Conservation (phyloP, 495 filamentous ascomycete species). For the Parathielavia hyrcaniae region DNA sequence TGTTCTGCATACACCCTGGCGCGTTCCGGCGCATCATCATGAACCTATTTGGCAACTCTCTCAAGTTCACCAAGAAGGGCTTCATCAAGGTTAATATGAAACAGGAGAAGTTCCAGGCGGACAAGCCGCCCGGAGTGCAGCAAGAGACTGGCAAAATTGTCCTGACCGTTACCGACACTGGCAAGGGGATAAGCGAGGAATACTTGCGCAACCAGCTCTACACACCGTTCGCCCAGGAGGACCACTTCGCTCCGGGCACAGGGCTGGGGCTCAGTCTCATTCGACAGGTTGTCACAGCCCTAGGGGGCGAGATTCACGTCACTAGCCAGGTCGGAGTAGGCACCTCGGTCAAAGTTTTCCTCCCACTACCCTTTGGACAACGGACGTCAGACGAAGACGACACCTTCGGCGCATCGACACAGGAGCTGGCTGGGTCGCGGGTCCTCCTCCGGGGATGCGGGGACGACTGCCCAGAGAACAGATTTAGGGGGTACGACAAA, state of each 20-base stretch:
- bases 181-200: constrained; percentile 60
- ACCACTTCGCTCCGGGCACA: constrained; percentile 56
- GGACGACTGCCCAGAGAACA: too few relatives aligned
- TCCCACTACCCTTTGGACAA: constrained; percentile 34
- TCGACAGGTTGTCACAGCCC: constrained; percentile 52
- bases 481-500: too few relatives aligned
- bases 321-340: constrained; percentile 51
- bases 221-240: constrained; percentile 65
- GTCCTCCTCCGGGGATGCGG: too few relatives aligned
- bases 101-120: constrained; percentile 33
- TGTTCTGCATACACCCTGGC: constrained; percentile 63
- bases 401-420: constrained; percentile 32
- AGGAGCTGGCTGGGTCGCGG: background rate
- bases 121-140: constrained; percentile 22
- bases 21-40: constrained; percentile 68
- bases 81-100: constrained; percentile 57
- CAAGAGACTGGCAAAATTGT: constrained; percentile 7
- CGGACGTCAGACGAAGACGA: background rate
- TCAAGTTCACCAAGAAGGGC: constrained; percentile 68
- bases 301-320: constrained; percentile 56
- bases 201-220: constrained; percentile 60
- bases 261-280: constrained; percentile 65
- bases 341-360: constrained; percentile 52
- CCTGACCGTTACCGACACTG: constrained; percentile 56
- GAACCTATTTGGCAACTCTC: constrained; percentile 75